A percentile compares a stretch with the other conserved stretches of the same genome.
These are phyloP conservation scores for Stylonectria norvegica DNA, from an alignment of 2,329 filamentous ascomycete species.

Conservation along the genomic window DNA sequence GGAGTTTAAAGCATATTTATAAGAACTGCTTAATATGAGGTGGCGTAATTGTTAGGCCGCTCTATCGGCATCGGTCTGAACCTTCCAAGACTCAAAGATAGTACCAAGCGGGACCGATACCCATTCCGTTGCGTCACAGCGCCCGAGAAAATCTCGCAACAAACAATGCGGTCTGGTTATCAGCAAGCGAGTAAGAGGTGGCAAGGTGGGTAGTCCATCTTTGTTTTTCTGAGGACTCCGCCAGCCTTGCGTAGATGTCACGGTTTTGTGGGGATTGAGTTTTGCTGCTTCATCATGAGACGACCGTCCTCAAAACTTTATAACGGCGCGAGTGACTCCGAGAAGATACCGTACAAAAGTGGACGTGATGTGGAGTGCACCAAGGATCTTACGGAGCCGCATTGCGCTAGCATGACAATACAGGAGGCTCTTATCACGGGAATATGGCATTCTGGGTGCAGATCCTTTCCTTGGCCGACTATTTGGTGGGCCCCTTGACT, in stretches of 20 bases:
- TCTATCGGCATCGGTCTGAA: not conserved
- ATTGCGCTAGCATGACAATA: not conserved
- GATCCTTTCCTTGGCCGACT: not conserved
- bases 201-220: not conserved
- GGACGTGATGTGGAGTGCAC: not conserved
- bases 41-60: not conserved
- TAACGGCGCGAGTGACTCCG: conserved; percentile 1
- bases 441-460: not conserved
- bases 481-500: not conserved
- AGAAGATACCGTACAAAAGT: conserved; percentile 4
- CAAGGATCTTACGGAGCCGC: conserved; percentile 1
- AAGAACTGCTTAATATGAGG: not conserved
- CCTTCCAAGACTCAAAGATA: not conserved
- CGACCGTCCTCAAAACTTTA: not conserved
- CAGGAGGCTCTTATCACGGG: not conserved
- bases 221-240: not conserved
- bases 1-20: not conserved
- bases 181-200: not conserved
- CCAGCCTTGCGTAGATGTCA: not conserved
- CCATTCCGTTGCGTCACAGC: not conserved
- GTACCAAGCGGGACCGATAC: not conserved
- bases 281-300: not conserved
- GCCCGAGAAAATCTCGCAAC: not conserved
- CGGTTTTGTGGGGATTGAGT: not conserved
- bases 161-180: not conserved